Evolutionary conservation across 495 filamentous ascomycete species (phyloP).

Genomic region (Tuber magnatum): DNA sequence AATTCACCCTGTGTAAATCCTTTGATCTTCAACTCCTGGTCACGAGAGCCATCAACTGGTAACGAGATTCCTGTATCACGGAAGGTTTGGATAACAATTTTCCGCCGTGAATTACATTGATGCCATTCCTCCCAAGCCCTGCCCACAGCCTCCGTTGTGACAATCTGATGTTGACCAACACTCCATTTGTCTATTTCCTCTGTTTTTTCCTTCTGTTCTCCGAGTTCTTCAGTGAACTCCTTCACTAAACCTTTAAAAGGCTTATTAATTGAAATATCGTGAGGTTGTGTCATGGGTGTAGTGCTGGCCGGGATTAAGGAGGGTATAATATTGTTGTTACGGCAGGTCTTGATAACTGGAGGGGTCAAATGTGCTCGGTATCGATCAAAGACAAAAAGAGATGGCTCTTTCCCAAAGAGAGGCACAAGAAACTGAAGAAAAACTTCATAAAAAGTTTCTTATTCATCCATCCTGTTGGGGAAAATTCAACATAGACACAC

Average conservation of each 20-base stretch:
- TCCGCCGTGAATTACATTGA: neutral
- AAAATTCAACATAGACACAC: conserved; percentile 6
- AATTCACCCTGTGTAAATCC: too few species aligned
- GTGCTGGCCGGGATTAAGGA: conserved; percentile 3
- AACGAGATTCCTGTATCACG: too few species aligned
- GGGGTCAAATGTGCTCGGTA: conserved; percentile 1
- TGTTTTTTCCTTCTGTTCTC: neutral
- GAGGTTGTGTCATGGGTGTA: too few species aligned
- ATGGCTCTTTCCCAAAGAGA: neutral
- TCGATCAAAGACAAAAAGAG: neutral
- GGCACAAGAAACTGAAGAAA: conserved; percentile 3
- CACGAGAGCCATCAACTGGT: too few species aligned
- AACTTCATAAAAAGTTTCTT: neutral
- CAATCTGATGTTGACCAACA: conserved; percentile 6
- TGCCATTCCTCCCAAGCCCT: conserved; percentile 11
- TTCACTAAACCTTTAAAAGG: conserved; percentile 6
- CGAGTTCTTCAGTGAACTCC: neutral
- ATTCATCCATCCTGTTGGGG: conserved; percentile 7
- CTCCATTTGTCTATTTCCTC: conserved; percentile 10
- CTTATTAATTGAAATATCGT: conserved; percentile 8
- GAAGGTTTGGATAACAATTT: conserved; percentile 1
- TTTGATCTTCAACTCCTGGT: too few species aligned
- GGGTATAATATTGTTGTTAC: conserved; percentile 6
- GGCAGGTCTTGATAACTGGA: neutral
- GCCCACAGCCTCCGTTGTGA: conserved; percentile 1